Conservation (phyloP, 768 basidiomycete species). For the Aureoboletus auriporus region DNA sequence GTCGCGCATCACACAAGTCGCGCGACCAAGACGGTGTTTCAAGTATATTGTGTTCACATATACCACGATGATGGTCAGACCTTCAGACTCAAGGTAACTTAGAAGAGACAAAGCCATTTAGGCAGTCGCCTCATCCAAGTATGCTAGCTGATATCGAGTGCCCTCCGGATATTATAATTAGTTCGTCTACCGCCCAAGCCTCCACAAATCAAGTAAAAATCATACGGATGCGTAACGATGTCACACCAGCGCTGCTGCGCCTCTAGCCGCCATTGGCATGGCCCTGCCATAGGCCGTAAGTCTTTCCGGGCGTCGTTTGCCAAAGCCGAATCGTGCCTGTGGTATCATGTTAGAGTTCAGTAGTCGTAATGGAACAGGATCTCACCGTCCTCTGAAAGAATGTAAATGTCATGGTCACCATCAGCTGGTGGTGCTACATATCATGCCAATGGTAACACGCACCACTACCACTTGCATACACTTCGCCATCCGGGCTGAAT, state of each 20-base stretch:
- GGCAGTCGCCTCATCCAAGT: constrained; percentile 1
- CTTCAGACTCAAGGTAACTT: no score
- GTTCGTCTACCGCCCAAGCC: constrained; percentile 11
- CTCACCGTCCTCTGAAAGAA: constrained; percentile 67
- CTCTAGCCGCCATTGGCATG: constrained; percentile 38
- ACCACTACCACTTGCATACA: constrained; percentile 97
- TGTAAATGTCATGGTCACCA: constrained; percentile 6
- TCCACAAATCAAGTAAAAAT: constrained; percentile 10
- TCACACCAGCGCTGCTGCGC: neutral
- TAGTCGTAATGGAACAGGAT: neutral
- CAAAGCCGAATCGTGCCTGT: constrained; percentile 93
- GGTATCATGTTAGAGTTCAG: constrained; percentile 6
- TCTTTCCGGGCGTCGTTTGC: constrained; percentile 94
- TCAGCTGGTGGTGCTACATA: constrained; percentile 6
- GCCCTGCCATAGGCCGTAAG: constrained; percentile 89
- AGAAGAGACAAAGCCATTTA: no score
- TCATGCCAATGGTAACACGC: constrained; percentile 33
- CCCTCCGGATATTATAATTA: constrained; percentile 16
- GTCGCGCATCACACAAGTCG: no score
- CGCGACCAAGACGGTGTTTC: no score
- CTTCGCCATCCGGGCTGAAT: constrained; percentile 94
- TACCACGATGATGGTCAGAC: no score
- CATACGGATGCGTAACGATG: constrained; percentile 6
- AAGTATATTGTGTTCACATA: no score
- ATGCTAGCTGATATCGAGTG: constrained; percentile 6